phyloP scores from a whole-genome alignment of 2,329 filamentous ascomycete genomes.

The Leptographium radiaticola region DNA sequence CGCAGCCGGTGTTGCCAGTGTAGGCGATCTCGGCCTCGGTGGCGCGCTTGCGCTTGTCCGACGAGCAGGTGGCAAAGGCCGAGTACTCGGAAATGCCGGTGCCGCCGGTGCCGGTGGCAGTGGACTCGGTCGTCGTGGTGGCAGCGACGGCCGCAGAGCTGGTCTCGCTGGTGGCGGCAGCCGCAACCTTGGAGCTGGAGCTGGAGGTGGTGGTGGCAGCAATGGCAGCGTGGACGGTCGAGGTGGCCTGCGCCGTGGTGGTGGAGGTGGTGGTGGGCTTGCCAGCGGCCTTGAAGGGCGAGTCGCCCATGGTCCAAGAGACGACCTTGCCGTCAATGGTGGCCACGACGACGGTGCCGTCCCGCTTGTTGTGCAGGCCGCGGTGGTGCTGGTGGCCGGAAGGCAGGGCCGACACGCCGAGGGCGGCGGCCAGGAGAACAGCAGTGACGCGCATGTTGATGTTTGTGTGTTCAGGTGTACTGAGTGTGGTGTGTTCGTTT shows the following conservation, averaged over 20 bases:
- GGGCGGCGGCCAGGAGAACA: conserved; percentile 19
- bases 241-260: background rate
- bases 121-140: conserved; percentile 7
- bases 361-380: conserved; percentile 15
- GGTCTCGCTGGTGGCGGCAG: conserved; percentile 1
- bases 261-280: conserved; percentile 12
- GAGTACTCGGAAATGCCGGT: conserved; percentile 14
- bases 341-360: conserved; percentile 11
- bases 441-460: conserved; percentile 14
- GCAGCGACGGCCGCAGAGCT: conserved; percentile 7
- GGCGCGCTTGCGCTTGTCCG: conserved; percentile 25
- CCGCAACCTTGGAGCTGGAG: conserved; percentile 1
- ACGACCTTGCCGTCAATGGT: conserved; percentile 17
- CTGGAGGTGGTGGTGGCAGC: background rate
- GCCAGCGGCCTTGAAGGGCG: conserved; percentile 17
- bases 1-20: conserved; percentile 31
- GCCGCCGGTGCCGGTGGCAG: conserved; percentile 1
- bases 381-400: conserved; percentile 25
- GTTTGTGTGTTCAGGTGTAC: background rate
- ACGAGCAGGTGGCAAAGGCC: conserved; percentile 22
- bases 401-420: conserved; percentile 20
- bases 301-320: conserved; percentile 15
- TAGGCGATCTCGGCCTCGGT: conserved; percentile 31
- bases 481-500: background rate
- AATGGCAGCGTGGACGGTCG: background rate